Evolutionary conservation across 352 stramenopile species (phyloP).

Genomic region (Pseudoperonospora humuli): DNA sequence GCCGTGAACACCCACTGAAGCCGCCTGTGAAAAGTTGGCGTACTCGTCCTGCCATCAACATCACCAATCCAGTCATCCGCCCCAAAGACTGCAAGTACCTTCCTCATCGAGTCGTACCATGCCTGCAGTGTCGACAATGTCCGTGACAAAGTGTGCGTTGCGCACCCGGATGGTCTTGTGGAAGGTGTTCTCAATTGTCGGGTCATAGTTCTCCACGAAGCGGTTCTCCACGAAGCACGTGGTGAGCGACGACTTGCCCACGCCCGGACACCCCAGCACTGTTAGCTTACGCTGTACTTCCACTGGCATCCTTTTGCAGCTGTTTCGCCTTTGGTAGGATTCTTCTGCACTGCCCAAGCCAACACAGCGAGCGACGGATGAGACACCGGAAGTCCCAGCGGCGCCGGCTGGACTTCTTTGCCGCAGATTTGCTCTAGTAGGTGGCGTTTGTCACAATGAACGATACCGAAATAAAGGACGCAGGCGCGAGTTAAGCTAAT

Average conservation of each 20-base stretch:
- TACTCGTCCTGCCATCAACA: constrained; percentile 85
- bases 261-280: constrained; percentile 90
- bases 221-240: constrained; percentile 92
- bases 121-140: constrained; percentile 95
- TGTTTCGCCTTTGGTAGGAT: constrained; percentile 5
- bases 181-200: constrained; percentile 95
- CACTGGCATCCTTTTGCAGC: constrained; percentile 56
- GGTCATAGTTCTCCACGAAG: constrained; percentile 91
- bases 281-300: constrained; percentile 94
- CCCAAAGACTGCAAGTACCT: background rate
- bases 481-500: background rate
- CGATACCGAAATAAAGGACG: background rate
- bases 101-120: constrained; percentile 51
- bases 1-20: constrained; percentile 91
- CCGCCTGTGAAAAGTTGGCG: constrained; percentile 93
- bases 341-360: constrained; percentile 1
- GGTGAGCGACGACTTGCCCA: constrained; percentile 93
- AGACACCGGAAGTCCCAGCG: constrained; percentile 9
- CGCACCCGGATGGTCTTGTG: constrained; percentile 94
- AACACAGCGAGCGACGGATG: constrained; percentile 6
- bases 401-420: background rate
- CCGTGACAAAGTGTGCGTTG: constrained; percentile 94
- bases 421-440: background rate
- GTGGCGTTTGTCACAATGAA: background rate
- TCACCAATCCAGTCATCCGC: constrained; percentile 1